These are phyloP conservation scores for Stachybotrys echinatus DNA, from an alignment of 2,329 filamentous ascomycete genomes.

Conservation along the genomic window DNA sequence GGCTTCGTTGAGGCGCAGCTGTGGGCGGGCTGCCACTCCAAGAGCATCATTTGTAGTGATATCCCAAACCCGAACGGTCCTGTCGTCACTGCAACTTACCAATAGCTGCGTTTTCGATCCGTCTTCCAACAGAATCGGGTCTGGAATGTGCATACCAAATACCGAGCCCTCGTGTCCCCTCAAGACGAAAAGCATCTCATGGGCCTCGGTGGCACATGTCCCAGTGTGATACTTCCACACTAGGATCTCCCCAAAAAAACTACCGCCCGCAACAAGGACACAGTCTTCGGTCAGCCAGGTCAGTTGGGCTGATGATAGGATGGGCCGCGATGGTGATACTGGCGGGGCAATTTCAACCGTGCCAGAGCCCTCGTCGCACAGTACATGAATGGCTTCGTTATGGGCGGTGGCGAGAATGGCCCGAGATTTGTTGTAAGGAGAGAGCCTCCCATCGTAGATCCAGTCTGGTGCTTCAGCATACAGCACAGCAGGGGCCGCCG, in stretches of 20 bases:
- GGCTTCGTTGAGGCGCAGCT: constrained; percentile 22
- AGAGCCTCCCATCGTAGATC: constrained; percentile 65
- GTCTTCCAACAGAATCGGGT: constrained; percentile 33
- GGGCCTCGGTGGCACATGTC: constrained; percentile 9
- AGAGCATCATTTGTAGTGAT: constrained; percentile 48
- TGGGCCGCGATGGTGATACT: constrained; percentile 67
- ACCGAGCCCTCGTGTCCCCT: constrained; percentile 84
- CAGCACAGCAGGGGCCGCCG: constrained; percentile 10
- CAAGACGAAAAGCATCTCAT: constrained; percentile 48
- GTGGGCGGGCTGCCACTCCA: constrained; percentile 1
- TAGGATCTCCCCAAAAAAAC: constrained; percentile 90
- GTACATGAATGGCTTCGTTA: constrained; percentile 66
- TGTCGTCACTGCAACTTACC: constrained; percentile 90
- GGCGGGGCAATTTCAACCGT: constrained; percentile 40
- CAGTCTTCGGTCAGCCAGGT: constrained; percentile 51
- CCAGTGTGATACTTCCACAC: constrained; percentile 69
- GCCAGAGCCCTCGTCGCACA: constrained; percentile 18
- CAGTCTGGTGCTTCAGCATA: constrained; percentile 61
- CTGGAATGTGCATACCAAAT: constrained; percentile 80
- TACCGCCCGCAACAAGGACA: constrained; percentile 79
- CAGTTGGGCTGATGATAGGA: constrained; percentile 80
- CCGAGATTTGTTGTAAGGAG: constrained; percentile 31
- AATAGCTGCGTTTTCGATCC: constrained; percentile 55
- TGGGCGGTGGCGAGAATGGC: constrained; percentile 76
- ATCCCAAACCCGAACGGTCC: constrained; percentile 85